Conservation (phyloP, 139 green algal species). For the Yamagishiella unicocca region DNA sequence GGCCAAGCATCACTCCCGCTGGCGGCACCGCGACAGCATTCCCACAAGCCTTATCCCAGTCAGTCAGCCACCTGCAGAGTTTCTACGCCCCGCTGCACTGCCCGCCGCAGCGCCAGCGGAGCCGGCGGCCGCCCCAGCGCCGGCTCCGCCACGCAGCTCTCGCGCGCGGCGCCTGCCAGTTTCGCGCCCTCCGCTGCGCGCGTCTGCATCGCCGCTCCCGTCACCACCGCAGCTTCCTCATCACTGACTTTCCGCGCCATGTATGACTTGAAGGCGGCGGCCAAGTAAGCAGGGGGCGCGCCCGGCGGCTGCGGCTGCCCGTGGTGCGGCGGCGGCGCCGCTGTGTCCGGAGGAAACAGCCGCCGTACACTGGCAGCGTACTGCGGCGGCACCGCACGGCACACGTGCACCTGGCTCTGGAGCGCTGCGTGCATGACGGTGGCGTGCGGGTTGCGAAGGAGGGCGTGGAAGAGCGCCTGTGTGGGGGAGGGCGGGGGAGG, state of each 20-base stretch:
- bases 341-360: background rate
- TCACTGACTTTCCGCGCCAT: background rate
- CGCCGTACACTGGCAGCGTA: background rate
- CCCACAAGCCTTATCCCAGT: no score
- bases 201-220: background rate
- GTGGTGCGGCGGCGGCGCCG: background rate
- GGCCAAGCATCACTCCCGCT: no score
- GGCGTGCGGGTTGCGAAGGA: background rate
- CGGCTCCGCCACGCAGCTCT: background rate
- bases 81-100: background rate
- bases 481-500: no score
- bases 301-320: background rate
- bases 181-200: background rate
- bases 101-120: background rate
- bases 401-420: background rate
- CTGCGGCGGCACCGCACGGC: slow-evolving; percentile 9
- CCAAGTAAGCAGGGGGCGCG: background rate
- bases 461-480: slow-evolving; percentile 37
- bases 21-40: no score
- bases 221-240: background rate
- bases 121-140: background rate
- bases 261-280: slow-evolving; percentile 22
- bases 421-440: slow-evolving; percentile 21
- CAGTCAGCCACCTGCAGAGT: background rate
- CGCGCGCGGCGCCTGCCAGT: background rate